Conservation (phyloP, 495 filamentous ascomycete genomes). For the Annulohypoxylon moriforme region DNA sequence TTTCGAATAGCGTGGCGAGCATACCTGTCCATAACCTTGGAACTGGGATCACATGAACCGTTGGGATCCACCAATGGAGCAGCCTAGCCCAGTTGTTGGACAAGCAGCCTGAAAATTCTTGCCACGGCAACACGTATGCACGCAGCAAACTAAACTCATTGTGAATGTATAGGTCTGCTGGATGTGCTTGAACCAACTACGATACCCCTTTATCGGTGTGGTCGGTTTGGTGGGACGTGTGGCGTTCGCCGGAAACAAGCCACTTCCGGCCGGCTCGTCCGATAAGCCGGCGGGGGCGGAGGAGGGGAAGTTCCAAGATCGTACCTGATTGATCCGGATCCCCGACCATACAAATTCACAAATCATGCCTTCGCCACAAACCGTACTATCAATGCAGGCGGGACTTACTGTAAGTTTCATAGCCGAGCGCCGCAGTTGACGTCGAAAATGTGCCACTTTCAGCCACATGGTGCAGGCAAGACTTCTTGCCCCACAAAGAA, state of each 20-base stretch:
- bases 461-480: constrained; percentile 32
- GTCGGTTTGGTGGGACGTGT: not conserved
- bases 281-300: not conserved
- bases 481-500: constrained; percentile 44
- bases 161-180: not conserved
- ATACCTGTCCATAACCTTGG: not conserved
- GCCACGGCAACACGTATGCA: not conserved
- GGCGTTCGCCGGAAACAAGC: not conserved
- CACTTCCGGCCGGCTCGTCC: not conserved
- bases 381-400: not conserved
- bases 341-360: not conserved
- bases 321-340: not conserved
- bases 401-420: not conserved
- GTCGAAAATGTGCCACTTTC: not conserved
- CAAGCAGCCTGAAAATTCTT: not conserved
- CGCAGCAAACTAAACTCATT: not conserved
- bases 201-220: not conserved
- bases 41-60: not conserved
- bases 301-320: not conserved
- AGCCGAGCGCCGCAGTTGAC: not conserved
- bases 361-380: not conserved
- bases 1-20: not conserved
- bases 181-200: not conserved
- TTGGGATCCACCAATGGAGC: not conserved
- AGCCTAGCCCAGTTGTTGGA: not conserved